Conservation (phyloP, 1,284 basidiomycete genomes). For the Schizophyllum commune region DNA sequence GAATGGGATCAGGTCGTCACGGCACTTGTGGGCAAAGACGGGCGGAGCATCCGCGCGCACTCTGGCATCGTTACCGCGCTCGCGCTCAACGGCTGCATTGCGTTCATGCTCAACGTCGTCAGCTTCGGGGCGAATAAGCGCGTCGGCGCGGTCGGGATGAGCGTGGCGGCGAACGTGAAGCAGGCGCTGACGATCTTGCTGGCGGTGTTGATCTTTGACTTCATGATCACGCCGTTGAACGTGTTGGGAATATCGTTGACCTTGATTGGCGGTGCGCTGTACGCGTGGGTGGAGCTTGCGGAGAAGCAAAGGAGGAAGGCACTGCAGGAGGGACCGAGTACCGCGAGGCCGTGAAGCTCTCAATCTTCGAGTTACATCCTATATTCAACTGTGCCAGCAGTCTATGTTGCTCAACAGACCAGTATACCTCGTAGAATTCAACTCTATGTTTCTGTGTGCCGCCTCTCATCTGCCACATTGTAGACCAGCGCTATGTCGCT, state of each 20-base stretch:
- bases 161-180: conserved; percentile 83
- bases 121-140: conserved; percentile 89
- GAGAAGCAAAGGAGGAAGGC: conserved; percentile 35
- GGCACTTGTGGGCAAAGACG: not conserved
- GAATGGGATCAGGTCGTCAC: conserved; percentile 58
- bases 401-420: conserved; percentile 5
- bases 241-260: conserved; percentile 77
- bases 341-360: conserved; percentile 1
- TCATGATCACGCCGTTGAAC: conserved; percentile 74
- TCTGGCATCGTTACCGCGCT: conserved; percentile 43
- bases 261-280: conserved; percentile 78
- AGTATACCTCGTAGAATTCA: too few species aligned
- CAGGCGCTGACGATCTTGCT: conserved; percentile 89
- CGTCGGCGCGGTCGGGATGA: conserved; percentile 81
- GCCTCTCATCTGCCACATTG: too few species aligned
- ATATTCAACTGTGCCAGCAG: conserved; percentile 14
- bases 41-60: conserved; percentile 26
- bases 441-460: too few species aligned
- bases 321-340: conserved; percentile 1
- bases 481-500: too few species aligned
- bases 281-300: conserved; percentile 65
- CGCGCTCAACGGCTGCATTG: conserved; percentile 73
- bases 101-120: conserved; percentile 87
- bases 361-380: conserved; percentile 9
- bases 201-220: conserved; percentile 77